phyloP scores from a whole-genome alignment of 495 filamentous ascomycete species.

The Annulohypoxylon nitens region DNA sequence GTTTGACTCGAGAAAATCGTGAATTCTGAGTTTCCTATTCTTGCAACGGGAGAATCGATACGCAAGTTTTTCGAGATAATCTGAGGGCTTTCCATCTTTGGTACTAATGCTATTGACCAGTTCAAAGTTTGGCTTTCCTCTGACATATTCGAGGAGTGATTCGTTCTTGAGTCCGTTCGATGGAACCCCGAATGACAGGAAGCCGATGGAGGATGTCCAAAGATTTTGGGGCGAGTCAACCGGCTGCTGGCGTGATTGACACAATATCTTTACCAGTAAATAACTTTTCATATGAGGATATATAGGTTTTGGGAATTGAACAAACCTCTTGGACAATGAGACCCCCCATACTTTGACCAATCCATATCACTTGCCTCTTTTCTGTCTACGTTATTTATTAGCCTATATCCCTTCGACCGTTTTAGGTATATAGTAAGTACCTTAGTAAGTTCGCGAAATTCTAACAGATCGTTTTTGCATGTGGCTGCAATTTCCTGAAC shows the following conservation, averaged over 20 bases:
- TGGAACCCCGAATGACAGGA: conserved; percentile 5
- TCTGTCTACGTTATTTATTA: not conserved
- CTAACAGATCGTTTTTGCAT: not conserved
- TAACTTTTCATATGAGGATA: not conserved
- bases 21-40: not conserved
- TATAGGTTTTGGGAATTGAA: not conserved
- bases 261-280: not conserved
- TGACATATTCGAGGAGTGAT: not conserved
- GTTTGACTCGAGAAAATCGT: conserved; percentile 11
- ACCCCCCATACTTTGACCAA: conserved; percentile 10
- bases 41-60: not conserved
- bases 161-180: conserved; percentile 11
- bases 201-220: not conserved
- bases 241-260: not conserved
- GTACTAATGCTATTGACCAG: conserved; percentile 11
- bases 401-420: not conserved
- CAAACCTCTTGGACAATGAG: conserved; percentile 1
- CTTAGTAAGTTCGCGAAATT: conserved; percentile 2
- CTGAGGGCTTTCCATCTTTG: not conserved
- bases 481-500: conserved; percentile 5
- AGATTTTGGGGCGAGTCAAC: not conserved
- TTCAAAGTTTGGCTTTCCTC: conserved; percentile 14
- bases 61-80: conserved; percentile 5
- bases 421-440: not conserved
- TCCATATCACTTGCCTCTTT: conserved; percentile 7